Conservation (phyloP, 228 moss, liverwort and hornwort genomes). For the Sphagnum magellanicum region DNA sequence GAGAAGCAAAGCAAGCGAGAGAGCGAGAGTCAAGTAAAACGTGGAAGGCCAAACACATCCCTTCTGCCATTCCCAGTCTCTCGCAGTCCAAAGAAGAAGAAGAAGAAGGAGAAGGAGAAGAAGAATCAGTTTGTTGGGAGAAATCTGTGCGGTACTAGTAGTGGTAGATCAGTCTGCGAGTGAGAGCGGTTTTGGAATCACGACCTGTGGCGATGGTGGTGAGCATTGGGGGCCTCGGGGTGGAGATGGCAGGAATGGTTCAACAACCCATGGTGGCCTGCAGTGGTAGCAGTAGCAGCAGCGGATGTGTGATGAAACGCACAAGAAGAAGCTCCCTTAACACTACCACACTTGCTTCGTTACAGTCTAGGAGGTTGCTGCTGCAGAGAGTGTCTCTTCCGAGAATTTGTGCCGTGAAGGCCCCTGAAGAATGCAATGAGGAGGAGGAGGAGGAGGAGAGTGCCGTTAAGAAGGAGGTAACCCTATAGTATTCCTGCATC, state of each 20-base stretch:
- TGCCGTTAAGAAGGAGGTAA: conserved; percentile 66
- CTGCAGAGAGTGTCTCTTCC: not conserved
- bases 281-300: conserved; percentile 15
- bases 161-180: too few relatives aligned
- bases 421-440: conserved; percentile 68
- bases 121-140: too few relatives aligned
- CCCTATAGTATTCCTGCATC: not conserved
- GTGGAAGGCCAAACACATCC: too few relatives aligned
- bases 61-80: too few relatives aligned
- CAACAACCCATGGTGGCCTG: conserved; percentile 35
- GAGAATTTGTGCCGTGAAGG: conserved; percentile 50
- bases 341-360: not conserved
- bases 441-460: conserved; percentile 80
- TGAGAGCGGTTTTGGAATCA: too few relatives aligned
- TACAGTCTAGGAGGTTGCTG: conserved; percentile 2
- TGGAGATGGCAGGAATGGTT: conserved; percentile 39
- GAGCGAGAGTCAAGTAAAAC: too few relatives aligned
- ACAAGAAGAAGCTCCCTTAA: conserved; percentile 4
- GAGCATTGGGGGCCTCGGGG: not conserved
- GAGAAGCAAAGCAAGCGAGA: too few relatives aligned
- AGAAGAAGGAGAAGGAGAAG: too few relatives aligned
- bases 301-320: conserved; percentile 16
- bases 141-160: too few relatives aligned
- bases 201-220: too few relatives aligned
- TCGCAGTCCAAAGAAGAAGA: too few relatives aligned